A percentile compares a stretch with the other conserved stretches of the same genome.
These are phyloP conservation scores for Xylariales sp. DNA, from an alignment of 2,329 filamentous ascomycete genomes.

Conservation along the genomic window DNA sequence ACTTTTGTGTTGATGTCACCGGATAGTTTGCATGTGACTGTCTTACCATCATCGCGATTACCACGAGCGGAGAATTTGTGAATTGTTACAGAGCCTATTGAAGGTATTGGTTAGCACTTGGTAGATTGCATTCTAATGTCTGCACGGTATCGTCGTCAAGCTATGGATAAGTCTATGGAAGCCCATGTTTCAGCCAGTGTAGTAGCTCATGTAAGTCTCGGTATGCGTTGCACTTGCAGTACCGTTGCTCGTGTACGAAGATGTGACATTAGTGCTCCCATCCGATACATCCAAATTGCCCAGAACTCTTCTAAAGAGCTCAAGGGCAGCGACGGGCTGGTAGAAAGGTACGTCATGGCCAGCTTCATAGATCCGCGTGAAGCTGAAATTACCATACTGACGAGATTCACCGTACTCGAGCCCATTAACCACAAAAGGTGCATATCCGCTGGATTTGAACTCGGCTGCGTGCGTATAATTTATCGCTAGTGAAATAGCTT, in stretches of 20 bases:
- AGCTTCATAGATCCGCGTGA: slow-evolving; percentile 59
- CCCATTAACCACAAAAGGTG: slow-evolving; percentile 49
- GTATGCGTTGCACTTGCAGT: not conserved
- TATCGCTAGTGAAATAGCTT: slow-evolving; percentile 50
- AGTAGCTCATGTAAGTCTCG: not conserved
- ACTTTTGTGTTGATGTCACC: too few relatives aligned
- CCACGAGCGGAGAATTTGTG: too few relatives aligned
- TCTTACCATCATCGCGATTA: too few relatives aligned
- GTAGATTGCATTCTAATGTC: too few relatives aligned
- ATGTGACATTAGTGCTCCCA: slow-evolving; percentile 19
- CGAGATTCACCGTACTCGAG: slow-evolving; percentile 59
- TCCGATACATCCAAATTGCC: slow-evolving; percentile 52
- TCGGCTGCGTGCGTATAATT: slow-evolving; percentile 35
- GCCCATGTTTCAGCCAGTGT: too few relatives aligned
- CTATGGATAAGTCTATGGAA: too few relatives aligned
- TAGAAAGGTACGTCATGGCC: slow-evolving; percentile 57
- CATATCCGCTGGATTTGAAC: slow-evolving; percentile 52
- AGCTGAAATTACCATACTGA: slow-evolving; percentile 70
- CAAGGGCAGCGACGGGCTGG: slow-evolving; percentile 53
- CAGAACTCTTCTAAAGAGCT: slow-evolving; percentile 55
- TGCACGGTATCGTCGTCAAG: too few relatives aligned
- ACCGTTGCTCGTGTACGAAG: not conserved
- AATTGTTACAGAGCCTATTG: too few relatives aligned
- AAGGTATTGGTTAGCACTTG: too few relatives aligned
- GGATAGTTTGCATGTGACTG: too few relatives aligned